Base-by-base conservation (phyloP, 257 asterid genomes). In the Fraxinus americana region DNA sequence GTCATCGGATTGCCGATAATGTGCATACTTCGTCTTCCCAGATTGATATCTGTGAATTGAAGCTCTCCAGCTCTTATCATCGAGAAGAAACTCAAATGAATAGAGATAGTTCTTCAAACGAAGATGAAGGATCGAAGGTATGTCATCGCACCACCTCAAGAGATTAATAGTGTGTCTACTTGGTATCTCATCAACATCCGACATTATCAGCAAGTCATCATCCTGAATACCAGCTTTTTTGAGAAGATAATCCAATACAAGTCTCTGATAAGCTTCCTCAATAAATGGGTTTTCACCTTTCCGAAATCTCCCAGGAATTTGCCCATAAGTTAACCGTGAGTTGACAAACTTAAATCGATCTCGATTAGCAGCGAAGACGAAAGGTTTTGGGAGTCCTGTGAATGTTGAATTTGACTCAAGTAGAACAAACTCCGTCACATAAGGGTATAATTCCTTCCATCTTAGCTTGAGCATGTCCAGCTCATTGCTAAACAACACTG, bases 171-270 rank as follows among this genome's bases (percentile, higher is more conserved):
- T 91, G 68, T 88, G 96, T 8, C 93, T 52, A 54, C 95, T 93
- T 0, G 98, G 98, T 30, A 93, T 91, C 82, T 93, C 98, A 57
- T 93, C 98, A 41, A 93, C 98, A 67, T 93, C 98, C 0, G 98
- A 93, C 98, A 93, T 93, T 38, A 93, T 88, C 69, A 93, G 78
- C 75, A 93, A 75, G 84, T 93, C 98, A 38, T 93, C 98, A 75
- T 93, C 96, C 48, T 90, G 92, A 86, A 91, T 90, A 4, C 97
- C 98, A 1, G 98, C 96, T 77, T 87, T 83, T 73, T 82, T 87
- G 14, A 93, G 88, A 69, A 93, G 93, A 84, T 84, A 83, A 61
- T 93, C 98, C 43, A 93, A 82, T 1, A 96, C 91, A 52, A 91
- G 82, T 61, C 98, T 90, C 67, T 93, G 97, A 79, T 88, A 89